These are phyloP conservation scores for Skeletonema marinoi DNA, from an alignment of 108 stramenopile species.

Conservation along the genomic window DNA sequence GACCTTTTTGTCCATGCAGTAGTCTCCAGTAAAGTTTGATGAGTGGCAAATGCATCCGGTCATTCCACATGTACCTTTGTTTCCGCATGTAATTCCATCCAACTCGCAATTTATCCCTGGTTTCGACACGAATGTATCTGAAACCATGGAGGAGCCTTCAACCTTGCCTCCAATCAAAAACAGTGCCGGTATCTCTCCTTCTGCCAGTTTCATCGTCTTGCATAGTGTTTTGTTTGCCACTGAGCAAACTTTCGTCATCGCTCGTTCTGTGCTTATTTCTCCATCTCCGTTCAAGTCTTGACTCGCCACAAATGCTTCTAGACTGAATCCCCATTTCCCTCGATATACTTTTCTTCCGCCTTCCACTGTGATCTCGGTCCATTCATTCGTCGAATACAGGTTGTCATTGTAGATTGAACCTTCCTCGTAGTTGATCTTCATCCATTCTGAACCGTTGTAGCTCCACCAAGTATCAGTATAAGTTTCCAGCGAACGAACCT, in stretches of 20 bases:
- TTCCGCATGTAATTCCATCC: constrained; percentile 39
- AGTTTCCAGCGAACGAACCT: constrained; percentile 47
- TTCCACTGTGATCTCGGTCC: constrained; percentile 38
- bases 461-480: constrained; percentile 67
- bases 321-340: constrained; percentile 73
- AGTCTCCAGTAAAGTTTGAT: constrained; percentile 42
- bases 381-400: constrained; percentile 67
- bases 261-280: constrained; percentile 3
- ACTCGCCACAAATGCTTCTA: constrained; percentile 45
- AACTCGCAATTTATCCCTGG: constrained; percentile 44
- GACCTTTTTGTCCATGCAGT: constrained; percentile 7
- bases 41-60: constrained; percentile 47
- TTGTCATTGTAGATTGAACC: constrained; percentile 42
- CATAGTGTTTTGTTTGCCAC: constrained; percentile 4
- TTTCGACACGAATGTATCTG: constrained; percentile 39
- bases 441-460: constrained; percentile 54
- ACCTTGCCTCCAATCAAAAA: constrained; percentile 56
- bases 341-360: constrained; percentile 45
- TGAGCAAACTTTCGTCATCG: constrained; percentile 23
- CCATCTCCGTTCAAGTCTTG: constrained; percentile 36
- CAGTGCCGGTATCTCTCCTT: constrained; percentile 33
- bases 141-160: constrained; percentile 40
- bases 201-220: constrained; percentile 11
- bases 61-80: constrained; percentile 37
- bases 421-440: constrained; percentile 57